Conservation (phyloP, 345 rosid genomes). For the Aquilaria yunnanensis region DNA sequence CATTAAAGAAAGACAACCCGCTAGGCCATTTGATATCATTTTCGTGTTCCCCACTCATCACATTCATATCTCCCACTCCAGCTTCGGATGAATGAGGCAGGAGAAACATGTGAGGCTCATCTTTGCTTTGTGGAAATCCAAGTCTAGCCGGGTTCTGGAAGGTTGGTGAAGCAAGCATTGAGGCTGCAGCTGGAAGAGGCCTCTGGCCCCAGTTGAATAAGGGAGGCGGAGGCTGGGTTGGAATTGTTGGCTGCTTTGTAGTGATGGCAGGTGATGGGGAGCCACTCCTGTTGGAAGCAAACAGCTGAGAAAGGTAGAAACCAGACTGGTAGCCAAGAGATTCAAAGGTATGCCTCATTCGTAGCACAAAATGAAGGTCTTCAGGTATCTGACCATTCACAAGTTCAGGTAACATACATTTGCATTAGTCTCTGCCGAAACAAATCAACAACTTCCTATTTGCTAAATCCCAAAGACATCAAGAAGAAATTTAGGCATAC, state of each 20-base stretch:
- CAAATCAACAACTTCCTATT: no score
- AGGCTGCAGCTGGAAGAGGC: conserved; percentile 36
- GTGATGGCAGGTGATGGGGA: conserved; percentile 52
- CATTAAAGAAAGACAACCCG: conserved; percentile 74
- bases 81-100: conserved; percentile 46
- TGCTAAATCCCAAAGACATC: no score
- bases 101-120: conserved; percentile 67
- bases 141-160: conserved; percentile 50
- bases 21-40: conserved; percentile 90
- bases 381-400: conserved; percentile 64
- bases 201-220: conserved; percentile 63
- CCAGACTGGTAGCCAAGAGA: conserved; percentile 93
- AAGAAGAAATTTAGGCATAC: conserved; percentile 37
- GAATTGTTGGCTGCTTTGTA: conserved; percentile 47
- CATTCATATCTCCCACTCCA: conserved; percentile 27
- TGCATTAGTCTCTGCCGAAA: no score
- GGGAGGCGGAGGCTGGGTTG: conserved; percentile 52
- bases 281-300: conserved; percentile 53
- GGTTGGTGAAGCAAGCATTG: conserved; percentile 57
- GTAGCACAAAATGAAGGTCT: conserved; percentile 94
- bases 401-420: background rate
- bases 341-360: conserved; percentile 94
- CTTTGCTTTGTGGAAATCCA: conserved; percentile 58
- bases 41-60: conserved; percentile 63
- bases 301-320: conserved; percentile 89